phyloP scores from a whole-genome alignment of 805 yeast species.

The Suhomyces sp. region DNA sequence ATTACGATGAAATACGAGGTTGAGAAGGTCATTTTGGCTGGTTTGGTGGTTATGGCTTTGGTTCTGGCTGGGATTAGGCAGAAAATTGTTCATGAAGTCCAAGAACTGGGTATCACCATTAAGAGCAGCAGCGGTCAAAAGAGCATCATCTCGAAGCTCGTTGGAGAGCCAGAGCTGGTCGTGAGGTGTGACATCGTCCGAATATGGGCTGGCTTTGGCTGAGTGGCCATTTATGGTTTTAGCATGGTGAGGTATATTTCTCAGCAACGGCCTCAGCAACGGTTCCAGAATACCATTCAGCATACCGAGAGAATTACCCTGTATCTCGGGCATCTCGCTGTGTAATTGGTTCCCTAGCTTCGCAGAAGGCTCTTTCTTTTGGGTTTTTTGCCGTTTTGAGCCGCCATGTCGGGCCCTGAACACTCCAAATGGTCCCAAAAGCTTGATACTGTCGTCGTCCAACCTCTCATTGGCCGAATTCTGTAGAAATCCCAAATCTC shows the following conservation, averaged over 20 bases:
- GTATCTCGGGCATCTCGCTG: not conserved
- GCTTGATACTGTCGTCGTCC: constrained; percentile 46
- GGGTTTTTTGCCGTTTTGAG: not conserved
- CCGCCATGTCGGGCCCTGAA: constrained; percentile 29
- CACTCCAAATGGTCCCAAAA: constrained; percentile 81
- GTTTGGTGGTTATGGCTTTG: constrained; percentile 10
- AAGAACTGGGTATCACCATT: constrained; percentile 58
- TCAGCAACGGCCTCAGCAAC: not conserved
- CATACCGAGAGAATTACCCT: not conserved
- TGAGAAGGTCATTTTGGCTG: constrained; percentile 48
- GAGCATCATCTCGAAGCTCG: constrained; percentile 68
- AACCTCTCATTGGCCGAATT: constrained; percentile 34
- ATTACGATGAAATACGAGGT: constrained; percentile 51
- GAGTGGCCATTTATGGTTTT: not conserved
- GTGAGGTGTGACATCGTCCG: constrained; percentile 16
- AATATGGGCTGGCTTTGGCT: not conserved
- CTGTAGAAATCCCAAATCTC: constrained; percentile 57
- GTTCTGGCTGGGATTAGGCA: constrained; percentile 6
- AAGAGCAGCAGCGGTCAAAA: constrained; percentile 69
- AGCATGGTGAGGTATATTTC: not conserved
- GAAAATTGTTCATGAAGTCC: constrained; percentile 43
- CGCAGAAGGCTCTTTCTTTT: not conserved
- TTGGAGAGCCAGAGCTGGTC: constrained; percentile 70
- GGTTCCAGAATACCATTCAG: not conserved
- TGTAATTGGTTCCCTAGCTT: not conserved